phyloP scores from a whole-genome alignment of 1,284 basidiomycete species.

The Cryptococcus jaspeensis region DNA sequence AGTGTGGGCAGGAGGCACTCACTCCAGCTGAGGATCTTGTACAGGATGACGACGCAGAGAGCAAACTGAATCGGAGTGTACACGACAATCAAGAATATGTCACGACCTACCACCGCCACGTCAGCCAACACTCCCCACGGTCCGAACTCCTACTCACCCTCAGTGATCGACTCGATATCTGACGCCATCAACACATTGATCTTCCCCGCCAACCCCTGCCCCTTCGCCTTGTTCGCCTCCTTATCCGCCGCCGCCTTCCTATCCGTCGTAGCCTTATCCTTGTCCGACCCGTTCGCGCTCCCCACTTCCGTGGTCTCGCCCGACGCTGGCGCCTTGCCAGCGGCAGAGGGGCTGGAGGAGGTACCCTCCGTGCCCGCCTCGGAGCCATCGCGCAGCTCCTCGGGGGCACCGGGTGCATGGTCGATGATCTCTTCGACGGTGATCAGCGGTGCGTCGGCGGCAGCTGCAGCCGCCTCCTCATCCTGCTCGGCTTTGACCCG shows the following conservation, averaged over 20 bases:
- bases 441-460: conserved; percentile 16
- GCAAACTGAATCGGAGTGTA: conserved; percentile 45
- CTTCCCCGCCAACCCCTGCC: conserved; percentile 57
- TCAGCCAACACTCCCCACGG: no score
- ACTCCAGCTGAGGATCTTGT: conserved; percentile 49
- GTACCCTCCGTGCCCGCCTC: neutral
- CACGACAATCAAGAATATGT: conserved; percentile 43
- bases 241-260: conserved; percentile 14
- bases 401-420: conserved; percentile 12
- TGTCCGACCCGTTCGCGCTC: conserved; percentile 18
- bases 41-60: conserved; percentile 44
- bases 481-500: conserved; percentile 15
- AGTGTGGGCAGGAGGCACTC: conserved; percentile 3
- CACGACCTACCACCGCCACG: conserved; percentile 36
- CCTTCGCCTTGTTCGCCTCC: conserved; percentile 27
- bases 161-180: conserved; percentile 49
- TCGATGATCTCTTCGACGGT: conserved; percentile 24
- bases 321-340: neutral
- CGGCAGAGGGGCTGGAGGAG: neutral
- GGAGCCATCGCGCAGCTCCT: conserved; percentile 3
- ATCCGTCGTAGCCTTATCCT: conserved; percentile 20
- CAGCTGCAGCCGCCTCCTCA: conserved; percentile 16
- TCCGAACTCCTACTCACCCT: conserved; percentile 25
- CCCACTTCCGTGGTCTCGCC: conserved; percentile 24
- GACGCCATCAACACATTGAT: conserved; percentile 59